Base-by-base conservation (phyloP, 805 yeast genomes). In the Kurtzmaniella cleridarum region DNA sequence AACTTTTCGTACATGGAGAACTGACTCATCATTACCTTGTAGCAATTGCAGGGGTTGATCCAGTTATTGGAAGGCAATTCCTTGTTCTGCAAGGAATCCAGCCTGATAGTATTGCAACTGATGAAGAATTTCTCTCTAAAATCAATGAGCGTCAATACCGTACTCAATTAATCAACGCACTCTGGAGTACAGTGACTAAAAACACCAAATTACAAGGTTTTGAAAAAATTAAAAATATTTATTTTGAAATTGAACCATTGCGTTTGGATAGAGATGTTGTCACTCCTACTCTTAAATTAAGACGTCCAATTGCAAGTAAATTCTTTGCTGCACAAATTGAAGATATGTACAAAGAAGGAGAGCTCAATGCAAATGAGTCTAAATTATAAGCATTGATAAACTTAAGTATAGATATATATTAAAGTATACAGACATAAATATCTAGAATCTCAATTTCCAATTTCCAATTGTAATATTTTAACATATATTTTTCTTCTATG, bases 211-310 rank as follows among this genome's bases (percentile, higher is more conserved):
- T 82, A 27, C 76, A 74, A 51, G 85, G 86, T 0, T 81, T 78
- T 51, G 90, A 82, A 54, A 76, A 74, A 47, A 43, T 82, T 24
- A 78, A 76, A 54, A 82, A 82, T 46, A 46, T 78, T 24, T 49
- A 56, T 27, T 56, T 80, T 27, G 75, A 60, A 33, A 42, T 77
- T 35, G 86, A 82, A 48, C 86, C 88, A 4, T 62, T 82, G 45
- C 77, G 68, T 28, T 61, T 79, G n/a, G 79, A 72, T 34, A 77
- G 78, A 42, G 80, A 78, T 35, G 73, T 76, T 2, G 56, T 83
- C 27, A 83, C 91, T 2, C 90, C 90, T 29, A 83, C 90, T 5
- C 46, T 73, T 50, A 75, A 75, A 51, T 52, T 75, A 44, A 73
- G 69, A 55, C 65, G 72, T 44, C 66, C 68, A 11, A 36, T 50